Base-by-base conservation (phyloP, 495 filamentous ascomycete species). In the Penicillium alfredii region DNA sequence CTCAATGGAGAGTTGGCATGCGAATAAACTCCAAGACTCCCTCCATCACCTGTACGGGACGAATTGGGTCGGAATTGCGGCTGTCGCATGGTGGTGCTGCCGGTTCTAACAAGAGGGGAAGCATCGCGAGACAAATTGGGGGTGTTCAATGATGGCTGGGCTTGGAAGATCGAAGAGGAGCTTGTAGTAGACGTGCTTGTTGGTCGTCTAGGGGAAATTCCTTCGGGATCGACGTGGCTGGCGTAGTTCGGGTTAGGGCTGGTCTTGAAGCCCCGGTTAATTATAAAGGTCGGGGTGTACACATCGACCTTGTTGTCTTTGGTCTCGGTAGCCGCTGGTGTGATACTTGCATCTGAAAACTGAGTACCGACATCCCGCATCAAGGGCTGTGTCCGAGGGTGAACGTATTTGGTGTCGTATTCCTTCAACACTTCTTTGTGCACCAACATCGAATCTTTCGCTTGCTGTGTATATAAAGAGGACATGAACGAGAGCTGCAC, bases 371-470 rank as follows among this genome's bases (percentile, higher is more conserved):
- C 88, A 54, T 97, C 87, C 43, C 92, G 77, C 49, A 85, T 81
- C 11, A 82, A 71, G 7, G 77, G 80, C 40, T 90, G 82, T 6
- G 93, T 76, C n/a, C 80, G 72, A 7, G 93, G 92, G 55, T 93
- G 86, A 2, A 98, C 92, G 44, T 77, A 94, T 69, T 97, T 97
- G 30, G 78, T 84, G 59, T 98, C 86, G 61, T 98, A 98, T 63
- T 98, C 92, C 54, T 87, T 79, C 65, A 96, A 63, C 5, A 98
- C 89, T 58, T 95, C 86, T 44, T 83, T 88, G 33, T 92, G 84
- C 33, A 97, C 84, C 17, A 97, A 64, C 0, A 78, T 71, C 1
- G 76, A 72, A 58, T 98, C 92, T 52, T 89, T 94, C 27, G 77
- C 72, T 50, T 97, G 88, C 53, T 89, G 89, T 4, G 74, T 74